Conservation (phyloP, 495 filamentous ascomycete genomes). For the Penicillium taxi region DNA sequence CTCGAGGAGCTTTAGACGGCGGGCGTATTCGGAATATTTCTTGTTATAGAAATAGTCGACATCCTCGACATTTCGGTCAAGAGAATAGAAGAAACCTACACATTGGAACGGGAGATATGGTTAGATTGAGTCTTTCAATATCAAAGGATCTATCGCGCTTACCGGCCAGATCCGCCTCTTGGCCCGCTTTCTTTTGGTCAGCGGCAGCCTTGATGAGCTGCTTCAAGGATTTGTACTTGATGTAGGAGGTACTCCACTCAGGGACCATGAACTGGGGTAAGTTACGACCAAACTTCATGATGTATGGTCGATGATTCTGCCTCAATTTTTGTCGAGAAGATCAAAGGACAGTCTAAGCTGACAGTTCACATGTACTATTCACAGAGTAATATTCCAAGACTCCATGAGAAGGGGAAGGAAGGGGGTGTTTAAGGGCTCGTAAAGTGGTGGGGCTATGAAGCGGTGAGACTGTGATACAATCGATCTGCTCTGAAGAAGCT, state of each 20-base stretch:
- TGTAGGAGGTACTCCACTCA: slow-evolving; percentile 88
- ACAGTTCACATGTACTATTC: slow-evolving; percentile 1
- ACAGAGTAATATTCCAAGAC: not conserved
- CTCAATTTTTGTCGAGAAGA: not conserved
- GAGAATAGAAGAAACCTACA: slow-evolving; percentile 84
- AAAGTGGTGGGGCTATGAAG: not conserved
- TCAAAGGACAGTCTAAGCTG: slow-evolving; percentile 2
- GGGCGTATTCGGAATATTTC: slow-evolving; percentile 73
- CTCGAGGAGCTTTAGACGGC: slow-evolving; percentile 75
- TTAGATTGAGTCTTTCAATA: too few species aligned
- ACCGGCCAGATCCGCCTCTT: slow-evolving; percentile 74
- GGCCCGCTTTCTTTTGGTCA: slow-evolving; percentile 53
- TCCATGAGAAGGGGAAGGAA: slow-evolving; percentile 1
- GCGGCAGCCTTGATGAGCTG: slow-evolving; percentile 79
- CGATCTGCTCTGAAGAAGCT: too few species aligned
- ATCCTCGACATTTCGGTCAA: slow-evolving; percentile 93
- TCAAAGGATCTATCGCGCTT: slow-evolving; percentile 17
- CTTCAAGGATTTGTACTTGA: slow-evolving; percentile 94
- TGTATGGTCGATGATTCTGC: slow-evolving; percentile 9
- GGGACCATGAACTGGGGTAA: slow-evolving; percentile 90
- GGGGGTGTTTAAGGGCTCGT: too few species aligned
- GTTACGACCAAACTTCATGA: slow-evolving; percentile 79
- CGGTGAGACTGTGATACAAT: slow-evolving; percentile 1
- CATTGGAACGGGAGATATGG: too few species aligned
- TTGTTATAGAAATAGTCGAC: slow-evolving; percentile 95